These are phyloP conservation scores for Penicillium rolfsii DNA, from an alignment of 2,329 filamentous ascomycete genomes.

Conservation along the genomic window DNA sequence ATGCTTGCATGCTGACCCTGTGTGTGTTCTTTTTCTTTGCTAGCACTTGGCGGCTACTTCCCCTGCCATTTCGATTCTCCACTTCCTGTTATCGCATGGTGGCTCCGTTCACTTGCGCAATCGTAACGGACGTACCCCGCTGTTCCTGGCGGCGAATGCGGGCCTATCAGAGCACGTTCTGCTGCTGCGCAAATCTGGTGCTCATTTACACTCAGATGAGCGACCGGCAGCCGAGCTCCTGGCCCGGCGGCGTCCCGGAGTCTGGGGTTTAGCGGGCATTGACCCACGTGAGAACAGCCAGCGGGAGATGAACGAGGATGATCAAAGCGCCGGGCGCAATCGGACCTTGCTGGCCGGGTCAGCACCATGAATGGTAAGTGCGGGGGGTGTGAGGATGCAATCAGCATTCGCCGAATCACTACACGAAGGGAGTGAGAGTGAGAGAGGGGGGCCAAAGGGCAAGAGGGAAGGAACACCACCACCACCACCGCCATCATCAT, in stretches of 20 bases:
- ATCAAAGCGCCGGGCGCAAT: slow-evolving; percentile 13
- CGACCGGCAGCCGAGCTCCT: slow-evolving; percentile 56
- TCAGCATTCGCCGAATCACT: background rate
- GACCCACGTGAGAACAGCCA: slow-evolving; percentile 33
- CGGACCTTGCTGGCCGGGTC: slow-evolving; percentile 31
- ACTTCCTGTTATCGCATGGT: slow-evolving; percentile 59
- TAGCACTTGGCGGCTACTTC: slow-evolving; percentile 61
- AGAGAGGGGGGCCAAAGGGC: background rate
- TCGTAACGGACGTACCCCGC: slow-evolving; percentile 59
- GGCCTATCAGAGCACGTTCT: slow-evolving; percentile 59
- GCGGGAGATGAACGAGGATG: slow-evolving; percentile 31
- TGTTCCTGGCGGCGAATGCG: slow-evolving; percentile 62
- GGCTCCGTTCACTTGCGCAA: slow-evolving; percentile 64
- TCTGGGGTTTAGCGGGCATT: slow-evolving; percentile 51
- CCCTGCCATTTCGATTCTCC: slow-evolving; percentile 58
- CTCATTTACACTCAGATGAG: slow-evolving; percentile 63
- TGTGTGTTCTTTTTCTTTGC: background rate
- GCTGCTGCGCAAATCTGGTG: slow-evolving; percentile 59
- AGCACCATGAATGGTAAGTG: slow-evolving; percentile 26
- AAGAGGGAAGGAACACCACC: background rate
- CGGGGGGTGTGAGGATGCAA: too few species aligned
- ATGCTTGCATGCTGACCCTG: slow-evolving; percentile 1
- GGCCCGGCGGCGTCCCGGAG: slow-evolving; percentile 45
- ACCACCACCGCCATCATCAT: background rate
- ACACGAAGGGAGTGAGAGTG: background rate